Conservation (phyloP, 208 protist genomes). For the Acanthamoeba healyi region DNA sequence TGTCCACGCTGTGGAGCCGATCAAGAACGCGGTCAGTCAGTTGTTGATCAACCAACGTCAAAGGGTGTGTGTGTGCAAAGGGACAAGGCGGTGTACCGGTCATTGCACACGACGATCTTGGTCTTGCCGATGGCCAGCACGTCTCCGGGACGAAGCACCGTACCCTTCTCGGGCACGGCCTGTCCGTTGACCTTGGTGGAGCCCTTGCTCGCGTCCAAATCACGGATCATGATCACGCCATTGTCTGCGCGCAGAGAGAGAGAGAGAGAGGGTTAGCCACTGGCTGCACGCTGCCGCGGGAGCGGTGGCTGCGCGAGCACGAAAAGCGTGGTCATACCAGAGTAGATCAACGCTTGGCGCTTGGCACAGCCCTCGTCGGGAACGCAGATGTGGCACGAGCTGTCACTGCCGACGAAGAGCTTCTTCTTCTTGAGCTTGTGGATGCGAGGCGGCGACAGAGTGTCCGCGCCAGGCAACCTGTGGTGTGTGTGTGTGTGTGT, state of each 20-base stretch:
- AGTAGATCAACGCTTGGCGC: constrained; percentile 8
- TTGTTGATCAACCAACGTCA: too few relatives aligned
- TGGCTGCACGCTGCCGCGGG: too few relatives aligned
- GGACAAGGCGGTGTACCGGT: too few relatives aligned
- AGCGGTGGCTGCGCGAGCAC: not conserved
- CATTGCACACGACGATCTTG: constrained; percentile 50
- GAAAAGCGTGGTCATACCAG: not conserved
- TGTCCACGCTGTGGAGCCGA: constrained; percentile 34
- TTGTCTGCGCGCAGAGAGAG: too few relatives aligned
- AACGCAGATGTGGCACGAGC: not conserved
- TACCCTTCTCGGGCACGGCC: not conserved
- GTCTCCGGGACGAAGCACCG: not conserved
- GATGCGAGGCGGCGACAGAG: not conserved
- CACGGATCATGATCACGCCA: not conserved
- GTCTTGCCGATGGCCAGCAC: constrained; percentile 41
- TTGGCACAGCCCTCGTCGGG: not conserved
- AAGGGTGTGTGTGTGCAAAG: too few relatives aligned
- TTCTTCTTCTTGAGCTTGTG: constrained; percentile 52
- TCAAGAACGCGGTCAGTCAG: too few relatives aligned
- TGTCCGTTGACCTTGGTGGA: not conserved
- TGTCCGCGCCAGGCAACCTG: not conserved
- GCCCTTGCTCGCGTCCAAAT: not conserved
- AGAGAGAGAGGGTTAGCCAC: too few relatives aligned
- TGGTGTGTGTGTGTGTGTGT: too few relatives aligned
- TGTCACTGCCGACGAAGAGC: constrained; percentile 4